These are phyloP conservation scores for Eragrostis nindensis DNA, from an alignment of 176 grass and related monocot genomes.

Conservation along the genomic window DNA sequence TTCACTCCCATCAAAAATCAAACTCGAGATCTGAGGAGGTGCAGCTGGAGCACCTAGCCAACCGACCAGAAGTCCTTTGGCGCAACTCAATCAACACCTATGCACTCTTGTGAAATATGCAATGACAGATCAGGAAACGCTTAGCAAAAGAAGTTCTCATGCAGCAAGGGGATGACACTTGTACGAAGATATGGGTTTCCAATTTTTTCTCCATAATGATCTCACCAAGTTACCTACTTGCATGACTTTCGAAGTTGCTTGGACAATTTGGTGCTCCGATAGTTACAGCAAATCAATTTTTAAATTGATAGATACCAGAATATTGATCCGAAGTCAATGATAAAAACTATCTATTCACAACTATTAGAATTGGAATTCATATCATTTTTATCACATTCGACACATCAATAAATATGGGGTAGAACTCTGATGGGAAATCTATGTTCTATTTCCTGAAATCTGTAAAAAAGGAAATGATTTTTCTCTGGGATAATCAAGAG, in stretches of 20 bases:
- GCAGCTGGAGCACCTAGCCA: too few relatives aligned
- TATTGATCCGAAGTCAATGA: background rate
- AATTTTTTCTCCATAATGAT: background rate
- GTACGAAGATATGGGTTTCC: background rate
- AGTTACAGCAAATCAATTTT: background rate
- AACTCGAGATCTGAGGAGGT: too few relatives aligned
- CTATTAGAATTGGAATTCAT: background rate
- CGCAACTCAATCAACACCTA: too few relatives aligned
- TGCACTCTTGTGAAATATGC: background rate
- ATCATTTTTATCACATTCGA: background rate
- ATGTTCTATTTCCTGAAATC: too few relatives aligned
- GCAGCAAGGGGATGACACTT: background rate
- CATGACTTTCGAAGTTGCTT: background rate
- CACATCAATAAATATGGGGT: too few relatives aligned
- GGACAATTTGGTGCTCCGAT: background rate
- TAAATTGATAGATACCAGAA: background rate
- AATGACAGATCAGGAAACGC: background rate
- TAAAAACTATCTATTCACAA: constrained; percentile 16
- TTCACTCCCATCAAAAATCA: too few relatives aligned
- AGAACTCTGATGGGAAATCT: too few relatives aligned
- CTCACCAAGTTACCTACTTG: constrained; percentile 6
- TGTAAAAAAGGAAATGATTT: too few relatives aligned
- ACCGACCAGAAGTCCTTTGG: too few relatives aligned
- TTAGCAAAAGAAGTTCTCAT: background rate
- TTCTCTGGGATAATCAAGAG: too few relatives aligned